phyloP scores from a whole-genome alignment of 805 yeast species.

The Suhomyces pyralidae region DNA sequence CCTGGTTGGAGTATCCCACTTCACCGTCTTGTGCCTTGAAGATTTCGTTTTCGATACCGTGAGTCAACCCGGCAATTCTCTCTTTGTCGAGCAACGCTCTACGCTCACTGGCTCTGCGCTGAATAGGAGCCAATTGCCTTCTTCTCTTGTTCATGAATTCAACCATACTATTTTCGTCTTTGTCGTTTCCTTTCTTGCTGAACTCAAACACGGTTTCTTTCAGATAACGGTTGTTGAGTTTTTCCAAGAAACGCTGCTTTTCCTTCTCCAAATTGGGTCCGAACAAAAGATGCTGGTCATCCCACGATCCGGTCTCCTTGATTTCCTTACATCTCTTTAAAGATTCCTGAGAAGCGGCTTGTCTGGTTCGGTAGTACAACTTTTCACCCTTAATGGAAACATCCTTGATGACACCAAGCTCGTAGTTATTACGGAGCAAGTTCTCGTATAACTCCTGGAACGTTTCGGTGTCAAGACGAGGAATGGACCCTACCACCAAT shows the following conservation, averaged over 20 bases:
- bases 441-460: constrained; percentile 69
- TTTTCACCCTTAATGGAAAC: constrained; percentile 88
- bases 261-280: constrained; percentile 74
- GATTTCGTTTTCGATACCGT: constrained; percentile 70
- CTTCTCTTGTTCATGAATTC: constrained; percentile 85
- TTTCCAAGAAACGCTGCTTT: constrained; percentile 67
- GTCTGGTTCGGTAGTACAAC: constrained; percentile 78
- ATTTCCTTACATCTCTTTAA: constrained; percentile 81
- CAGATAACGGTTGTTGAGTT: constrained; percentile 61
- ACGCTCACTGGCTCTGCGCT: constrained; percentile 70
- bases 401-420: constrained; percentile 57
- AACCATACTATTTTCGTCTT: constrained; percentile 62
- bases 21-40: constrained; percentile 50
- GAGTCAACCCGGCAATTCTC: constrained; percentile 70
- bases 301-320: constrained; percentile 71
- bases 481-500: constrained; percentile 79
- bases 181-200: constrained; percentile 45
- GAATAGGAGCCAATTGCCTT: constrained; percentile 83
- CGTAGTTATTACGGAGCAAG: constrained; percentile 61
- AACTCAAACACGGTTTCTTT: constrained; percentile 96
- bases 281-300: constrained; percentile 76
- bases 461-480: constrained; percentile 67
- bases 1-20: constrained; percentile 40
- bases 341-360: constrained; percentile 84
- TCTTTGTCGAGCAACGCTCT: constrained; percentile 67